Evolutionary conservation across 2,329 filamentous ascomycete species (phyloP), one percentile per base, ranked within the genome.

Genomic region (Colletotrichum ledebouriae): DNA sequence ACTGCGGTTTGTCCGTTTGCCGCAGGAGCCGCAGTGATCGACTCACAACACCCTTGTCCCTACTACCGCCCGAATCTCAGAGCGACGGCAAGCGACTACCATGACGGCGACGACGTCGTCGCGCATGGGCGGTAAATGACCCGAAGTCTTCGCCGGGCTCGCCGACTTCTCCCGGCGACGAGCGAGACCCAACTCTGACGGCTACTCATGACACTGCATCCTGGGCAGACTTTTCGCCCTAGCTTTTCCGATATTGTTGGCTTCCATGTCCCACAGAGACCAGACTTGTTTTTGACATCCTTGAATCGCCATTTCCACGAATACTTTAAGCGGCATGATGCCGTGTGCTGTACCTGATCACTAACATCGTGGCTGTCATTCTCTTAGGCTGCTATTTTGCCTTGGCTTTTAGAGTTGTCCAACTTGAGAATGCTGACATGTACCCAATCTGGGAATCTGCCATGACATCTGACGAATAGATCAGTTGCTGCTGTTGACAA

Each of bases 11-110:
- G 44, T 58, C 67, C 44, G 47, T 44, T 49, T 65, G 25, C 63
- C 67, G 60, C 62, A 67, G 65, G 49, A 52, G 13, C 57, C 63
- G 53, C 59, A 55, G 33, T 37, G 42, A 29, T 33, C 22, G 42
- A 10, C 29, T 17, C 17, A 1, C 12, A 33, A 49, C 6, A 29
- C 46, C 47, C 65, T 41, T 53, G 33, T 46, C 29, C 37, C 29
- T 9, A 29, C 29, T 20, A 11, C 29, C 7, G 29, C 29, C 41
- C 22, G 42, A 44, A 44, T 17, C 20, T n/a, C 7, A 42, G 47
- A 5, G 13, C 39, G 42, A 29, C 13, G 6, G 13, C 41, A 59
- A 29, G 22, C 29, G 56, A 59, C 52, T 33, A 15, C 25, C 17
- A 57, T 37, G 25, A 17, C 13, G 29, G 11, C 15, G n/a, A 15